These are phyloP conservation scores for Paramecium primaurelia DNA, from an alignment of 73 alveolate species.

Conservation along the genomic window DNA sequence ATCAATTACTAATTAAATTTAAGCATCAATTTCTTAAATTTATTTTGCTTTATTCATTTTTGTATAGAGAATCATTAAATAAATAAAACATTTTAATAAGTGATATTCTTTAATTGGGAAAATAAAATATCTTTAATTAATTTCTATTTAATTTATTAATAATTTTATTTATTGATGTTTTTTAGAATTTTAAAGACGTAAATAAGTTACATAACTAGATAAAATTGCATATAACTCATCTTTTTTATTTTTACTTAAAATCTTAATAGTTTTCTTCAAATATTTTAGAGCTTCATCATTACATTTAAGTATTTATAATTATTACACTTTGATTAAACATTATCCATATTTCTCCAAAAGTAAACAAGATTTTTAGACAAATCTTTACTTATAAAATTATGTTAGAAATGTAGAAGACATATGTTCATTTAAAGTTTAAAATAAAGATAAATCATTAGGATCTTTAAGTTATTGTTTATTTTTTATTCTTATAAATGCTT, in stretches of 20 bases:
- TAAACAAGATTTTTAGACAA: neutral
- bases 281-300: neutral
- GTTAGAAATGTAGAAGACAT: neutral
- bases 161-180: neutral
- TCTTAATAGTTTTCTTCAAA: neutral
- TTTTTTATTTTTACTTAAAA: neutral
- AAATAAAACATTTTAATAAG: neutral
- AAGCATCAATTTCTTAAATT: neutral
- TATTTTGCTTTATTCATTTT: neutral
- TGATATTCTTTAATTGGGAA: neutral
- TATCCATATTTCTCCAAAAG: neutral
- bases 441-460: neutral
- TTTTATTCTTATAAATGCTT: neutral
- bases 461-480: neutral
- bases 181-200: neutral
- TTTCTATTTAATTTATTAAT: neutral
- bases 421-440: neutral
- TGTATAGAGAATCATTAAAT: neutral
- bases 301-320: neutral
- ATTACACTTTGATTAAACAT: neutral
- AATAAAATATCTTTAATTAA: neutral
- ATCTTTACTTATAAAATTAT: neutral
- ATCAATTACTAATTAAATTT: neutral
- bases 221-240: neutral
- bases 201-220: neutral